These are phyloP conservation scores for Heliocybe sulcata DNA, from an alignment of 1,284 basidiomycete genomes.

Conservation along the genomic window DNA sequence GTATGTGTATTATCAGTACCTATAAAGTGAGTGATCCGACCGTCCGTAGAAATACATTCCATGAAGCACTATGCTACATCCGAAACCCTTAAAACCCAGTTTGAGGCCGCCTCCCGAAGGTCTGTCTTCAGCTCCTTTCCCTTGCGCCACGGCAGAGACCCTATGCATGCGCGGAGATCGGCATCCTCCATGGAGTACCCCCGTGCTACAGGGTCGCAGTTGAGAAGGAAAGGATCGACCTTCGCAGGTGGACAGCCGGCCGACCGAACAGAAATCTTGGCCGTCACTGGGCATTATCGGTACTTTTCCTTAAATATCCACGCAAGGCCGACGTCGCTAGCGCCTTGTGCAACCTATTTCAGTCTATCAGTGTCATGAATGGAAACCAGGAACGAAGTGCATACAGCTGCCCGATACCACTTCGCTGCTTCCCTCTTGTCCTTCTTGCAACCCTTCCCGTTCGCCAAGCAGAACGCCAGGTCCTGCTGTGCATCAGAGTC, in stretches of 20 bases:
- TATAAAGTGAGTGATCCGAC: background rate
- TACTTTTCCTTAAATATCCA: slow-evolving; percentile 88
- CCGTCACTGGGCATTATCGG: slow-evolving; percentile 12
- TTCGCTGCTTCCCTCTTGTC: slow-evolving; percentile 80
- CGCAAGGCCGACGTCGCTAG: slow-evolving; percentile 72
- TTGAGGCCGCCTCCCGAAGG: no score
- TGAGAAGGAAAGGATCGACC: no score
- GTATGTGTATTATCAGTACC: background rate
- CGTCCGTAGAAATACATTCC: no score
- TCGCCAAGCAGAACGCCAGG: slow-evolving; percentile 78
- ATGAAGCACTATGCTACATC: no score
- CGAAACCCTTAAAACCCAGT: no score
- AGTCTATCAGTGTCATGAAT: slow-evolving; percentile 1
- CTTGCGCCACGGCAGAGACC: no score
- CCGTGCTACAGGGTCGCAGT: no score
- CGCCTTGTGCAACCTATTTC: slow-evolving; percentile 63
- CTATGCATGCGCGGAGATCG: no score
- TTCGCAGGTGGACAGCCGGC: no score
- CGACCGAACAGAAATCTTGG: no score
- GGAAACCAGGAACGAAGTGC: slow-evolving; percentile 15
- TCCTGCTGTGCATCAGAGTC: slow-evolving; percentile 85
- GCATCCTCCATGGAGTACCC: no score
- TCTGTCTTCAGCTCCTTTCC: no score
- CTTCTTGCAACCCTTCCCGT: slow-evolving; percentile 87
- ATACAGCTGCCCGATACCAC: slow-evolving; percentile 83